Conservation (phyloP, 495 filamentous ascomycete genomes). For the Penicillium chermesinum region DNA sequence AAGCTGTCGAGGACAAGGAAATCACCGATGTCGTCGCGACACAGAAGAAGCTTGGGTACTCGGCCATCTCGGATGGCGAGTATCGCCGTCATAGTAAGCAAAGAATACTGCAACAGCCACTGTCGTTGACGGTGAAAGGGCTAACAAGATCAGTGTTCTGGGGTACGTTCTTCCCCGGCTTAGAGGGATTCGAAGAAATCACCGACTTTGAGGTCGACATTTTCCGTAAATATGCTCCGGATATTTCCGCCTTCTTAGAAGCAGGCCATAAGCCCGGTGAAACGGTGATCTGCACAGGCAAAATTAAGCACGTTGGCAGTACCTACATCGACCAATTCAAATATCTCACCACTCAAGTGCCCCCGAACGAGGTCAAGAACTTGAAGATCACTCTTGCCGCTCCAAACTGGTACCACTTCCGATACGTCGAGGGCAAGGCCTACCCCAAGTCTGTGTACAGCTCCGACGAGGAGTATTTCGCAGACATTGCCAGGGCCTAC, state of each 20-base stretch:
- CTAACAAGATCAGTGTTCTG: slow-evolving; percentile 48
- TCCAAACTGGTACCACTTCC: slow-evolving; percentile 70
- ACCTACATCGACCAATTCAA: slow-evolving; percentile 63
- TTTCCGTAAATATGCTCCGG: slow-evolving; percentile 72
- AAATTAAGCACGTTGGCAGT: slow-evolving; percentile 62
- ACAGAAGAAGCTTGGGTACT: slow-evolving; percentile 63
- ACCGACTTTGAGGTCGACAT: slow-evolving; percentile 52
- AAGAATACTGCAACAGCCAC: not conserved
- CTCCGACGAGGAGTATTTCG: slow-evolving; percentile 66
- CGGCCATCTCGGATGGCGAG: slow-evolving; percentile 70
- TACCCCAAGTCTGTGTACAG: slow-evolving; percentile 62
- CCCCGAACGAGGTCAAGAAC: slow-evolving; percentile 54
- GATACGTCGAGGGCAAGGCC: slow-evolving; percentile 63
- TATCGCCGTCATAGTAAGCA: slow-evolving; percentile 59
- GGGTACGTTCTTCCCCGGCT: slow-evolving; percentile 71
- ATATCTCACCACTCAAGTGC: slow-evolving; percentile 58
- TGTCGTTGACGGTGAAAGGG: not conserved
- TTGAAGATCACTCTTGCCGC: slow-evolving; percentile 71
- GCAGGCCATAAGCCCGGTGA: slow-evolving; percentile 69
- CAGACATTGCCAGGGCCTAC: slow-evolving; percentile 69
- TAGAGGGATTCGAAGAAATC: slow-evolving; percentile 65
- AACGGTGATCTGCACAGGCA: slow-evolving; percentile 65
- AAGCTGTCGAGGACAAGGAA: slow-evolving; percentile 56
- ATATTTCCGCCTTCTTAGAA: slow-evolving; percentile 70
- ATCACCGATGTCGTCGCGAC: slow-evolving; percentile 60